Base-by-base conservation (phyloP, 352 stramenopile species). In the Pythium chondricola region DNA sequence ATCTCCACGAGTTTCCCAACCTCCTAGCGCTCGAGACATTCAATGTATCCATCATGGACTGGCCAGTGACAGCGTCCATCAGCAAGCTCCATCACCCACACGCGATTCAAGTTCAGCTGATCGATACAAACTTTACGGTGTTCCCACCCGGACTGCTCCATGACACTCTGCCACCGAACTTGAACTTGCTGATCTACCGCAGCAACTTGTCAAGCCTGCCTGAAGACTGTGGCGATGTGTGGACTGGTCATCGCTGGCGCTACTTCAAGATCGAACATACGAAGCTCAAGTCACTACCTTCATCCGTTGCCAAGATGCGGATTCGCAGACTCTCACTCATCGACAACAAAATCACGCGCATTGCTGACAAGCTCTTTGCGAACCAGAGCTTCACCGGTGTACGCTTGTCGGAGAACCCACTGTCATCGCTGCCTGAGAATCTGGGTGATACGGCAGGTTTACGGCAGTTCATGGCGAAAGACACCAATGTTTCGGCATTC, bases 41-140 rank as follows among this genome's bases (percentile, higher is more conserved):
- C 41, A 58, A 58, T 22, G 30, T n/a, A n/a, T 48, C 43, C 11
- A 8, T 59, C 1, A 26, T 48, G 5, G 37, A 41, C 16, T 59
- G 51, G 51, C 17, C 51, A 2, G 11, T 20, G 7, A 13, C 13
- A 1, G 51, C 32, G 2, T 22, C 49, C 5, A 6, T 51, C 17
- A 40, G 30, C 16, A 24, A 45, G 6, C 25, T 11, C 21, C 22
- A 3, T 6, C 20, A 33, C 16, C 40, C 40, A 4, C 17, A 13
- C 2, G 8, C 32, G 20, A 17, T 13, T 18, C 40, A 33, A 11
- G 9, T 46, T 11, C 20, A 46, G 5, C 13, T 46, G n/a, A 13
- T 46, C 9, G 40, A 13, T 6, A 46, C 40, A n/a, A 46, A 46
- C 40, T 33, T 46, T 7, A 46, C 40, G 4, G 24, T 17, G 5